Percentiles rank a stretch among this genome's conserved stretches.
phyloP scores from a whole-genome alignment of 75 land plant genomes.

The Cupressus sempervirens region DNA sequence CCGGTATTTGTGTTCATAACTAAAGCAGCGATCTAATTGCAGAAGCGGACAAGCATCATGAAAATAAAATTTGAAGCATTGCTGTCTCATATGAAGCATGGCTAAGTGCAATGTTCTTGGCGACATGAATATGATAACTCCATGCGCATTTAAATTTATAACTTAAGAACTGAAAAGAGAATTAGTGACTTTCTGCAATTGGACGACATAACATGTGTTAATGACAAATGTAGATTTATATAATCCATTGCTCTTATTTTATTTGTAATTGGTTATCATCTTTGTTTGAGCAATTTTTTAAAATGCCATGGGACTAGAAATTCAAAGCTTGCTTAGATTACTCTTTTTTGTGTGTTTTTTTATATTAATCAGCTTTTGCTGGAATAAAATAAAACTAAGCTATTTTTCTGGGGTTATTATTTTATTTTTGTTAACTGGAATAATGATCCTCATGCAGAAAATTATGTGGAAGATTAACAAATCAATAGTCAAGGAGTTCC shows the following conservation, averaged over 20 bases:
- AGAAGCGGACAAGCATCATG: not conserved
- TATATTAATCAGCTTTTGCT: not conserved
- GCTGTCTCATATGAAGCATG: not conserved
- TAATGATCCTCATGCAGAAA: conserved; percentile 58
- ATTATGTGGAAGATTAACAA: conserved; percentile 99
- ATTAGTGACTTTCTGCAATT: not conserved
- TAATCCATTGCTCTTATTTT: not conserved
- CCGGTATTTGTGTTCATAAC: not conserved
- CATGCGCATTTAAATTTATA: not conserved
- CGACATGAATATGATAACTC: not conserved
- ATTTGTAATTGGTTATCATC: not conserved
- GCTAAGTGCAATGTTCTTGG: not conserved
- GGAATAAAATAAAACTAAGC: not conserved
- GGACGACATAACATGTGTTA: not conserved
- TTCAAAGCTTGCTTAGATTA: not conserved
- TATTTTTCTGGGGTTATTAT: not conserved
- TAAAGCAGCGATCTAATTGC: not conserved
- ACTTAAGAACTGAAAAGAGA: not conserved
- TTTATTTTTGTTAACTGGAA: not conserved
- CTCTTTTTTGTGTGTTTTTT: not conserved
- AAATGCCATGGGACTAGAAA: not conserved
- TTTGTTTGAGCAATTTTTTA: not conserved
- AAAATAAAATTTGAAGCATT: not conserved
- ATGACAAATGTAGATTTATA: not conserved
- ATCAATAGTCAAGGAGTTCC: conserved; percentile 88